A percentile compares a stretch with the other conserved stretches of the same genome.
phyloP scores from a whole-genome alignment of 2,329 filamentous ascomycete species.

The Tolypocladium inflatum region DNA sequence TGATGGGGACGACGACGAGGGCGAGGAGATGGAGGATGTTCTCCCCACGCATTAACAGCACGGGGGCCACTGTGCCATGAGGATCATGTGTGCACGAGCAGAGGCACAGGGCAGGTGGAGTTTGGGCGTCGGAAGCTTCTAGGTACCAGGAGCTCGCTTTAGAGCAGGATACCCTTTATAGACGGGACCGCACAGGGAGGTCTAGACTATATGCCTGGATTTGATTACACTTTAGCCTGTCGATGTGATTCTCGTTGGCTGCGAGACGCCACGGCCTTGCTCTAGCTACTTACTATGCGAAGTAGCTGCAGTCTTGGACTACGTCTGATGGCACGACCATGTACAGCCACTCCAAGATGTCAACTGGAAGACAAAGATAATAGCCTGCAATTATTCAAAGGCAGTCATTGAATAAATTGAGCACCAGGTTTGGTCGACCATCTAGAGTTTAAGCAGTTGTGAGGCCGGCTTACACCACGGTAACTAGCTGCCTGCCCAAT shows the following conservation, averaged over 20 bases:
- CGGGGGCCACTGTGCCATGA: background rate
- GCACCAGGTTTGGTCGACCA: background rate
- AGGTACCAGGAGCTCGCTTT: background rate
- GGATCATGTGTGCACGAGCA: background rate
- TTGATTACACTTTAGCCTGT: background rate
- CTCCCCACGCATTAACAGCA: constrained; percentile 17
- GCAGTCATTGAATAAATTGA: background rate
- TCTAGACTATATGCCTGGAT: constrained; percentile 1
- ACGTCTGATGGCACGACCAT: background rate
- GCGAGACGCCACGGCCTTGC: background rate
- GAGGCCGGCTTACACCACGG: background rate
- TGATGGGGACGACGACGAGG: constrained; percentile 57
- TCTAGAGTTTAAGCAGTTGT: background rate
- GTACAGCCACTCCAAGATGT: background rate
- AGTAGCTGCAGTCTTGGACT: background rate
- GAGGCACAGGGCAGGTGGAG: background rate
- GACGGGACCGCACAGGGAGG: constrained; percentile 5
- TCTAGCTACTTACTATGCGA: no score
- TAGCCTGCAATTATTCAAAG: background rate
- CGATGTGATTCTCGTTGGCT: background rate
- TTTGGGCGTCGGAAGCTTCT: background rate
- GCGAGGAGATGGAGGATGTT: constrained; percentile 76
- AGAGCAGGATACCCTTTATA: constrained; percentile 18
- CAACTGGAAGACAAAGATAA: background rate
- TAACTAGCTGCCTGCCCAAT: background rate